phyloP scores from a whole-genome alignment of 305 asterid species.

The Fraxinus albicans region DNA sequence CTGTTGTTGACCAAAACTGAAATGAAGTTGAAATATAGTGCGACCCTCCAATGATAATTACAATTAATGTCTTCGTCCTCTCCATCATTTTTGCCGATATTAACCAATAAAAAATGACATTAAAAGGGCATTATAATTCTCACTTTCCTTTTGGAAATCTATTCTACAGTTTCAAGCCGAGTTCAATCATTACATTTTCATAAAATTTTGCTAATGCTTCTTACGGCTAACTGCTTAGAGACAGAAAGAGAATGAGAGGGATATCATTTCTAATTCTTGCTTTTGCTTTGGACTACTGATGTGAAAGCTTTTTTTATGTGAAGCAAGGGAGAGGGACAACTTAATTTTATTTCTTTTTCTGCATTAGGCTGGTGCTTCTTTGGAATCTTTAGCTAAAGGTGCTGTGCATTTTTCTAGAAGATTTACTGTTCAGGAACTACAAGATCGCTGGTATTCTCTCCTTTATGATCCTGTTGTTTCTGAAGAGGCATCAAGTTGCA shows the following conservation, averaged over 20 bases:
- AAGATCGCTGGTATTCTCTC: conserved; percentile 75
- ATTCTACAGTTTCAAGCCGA: background rate
- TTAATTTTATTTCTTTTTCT: conserved; percentile 9
- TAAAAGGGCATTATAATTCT: background rate
- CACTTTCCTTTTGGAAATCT: background rate
- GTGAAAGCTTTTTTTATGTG: background rate
- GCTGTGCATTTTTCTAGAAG: conserved; percentile 76
- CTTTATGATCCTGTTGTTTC: conserved; percentile 70
- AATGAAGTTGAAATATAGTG: background rate
- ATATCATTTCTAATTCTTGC: background rate
- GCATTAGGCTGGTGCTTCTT: conserved; percentile 78
- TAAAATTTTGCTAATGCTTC: background rate
- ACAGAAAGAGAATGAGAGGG: background rate
- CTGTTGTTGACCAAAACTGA: conserved; percentile 8
- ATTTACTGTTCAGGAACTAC: conserved; percentile 62
- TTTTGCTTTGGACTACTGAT: background rate
- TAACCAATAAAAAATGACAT: background rate
- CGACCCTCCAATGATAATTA: background rate
- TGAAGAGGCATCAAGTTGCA: conserved; percentile 49
- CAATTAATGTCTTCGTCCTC: background rate
- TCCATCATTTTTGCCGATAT: background rate
- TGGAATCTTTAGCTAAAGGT: conserved; percentile 92
- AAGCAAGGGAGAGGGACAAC: background rate
- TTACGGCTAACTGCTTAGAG: background rate
- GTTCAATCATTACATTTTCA: background rate